Evolutionary conservation across 108 stramenopile species (phyloP).

Genomic region (Nannochloropsis gaditana): DNA sequence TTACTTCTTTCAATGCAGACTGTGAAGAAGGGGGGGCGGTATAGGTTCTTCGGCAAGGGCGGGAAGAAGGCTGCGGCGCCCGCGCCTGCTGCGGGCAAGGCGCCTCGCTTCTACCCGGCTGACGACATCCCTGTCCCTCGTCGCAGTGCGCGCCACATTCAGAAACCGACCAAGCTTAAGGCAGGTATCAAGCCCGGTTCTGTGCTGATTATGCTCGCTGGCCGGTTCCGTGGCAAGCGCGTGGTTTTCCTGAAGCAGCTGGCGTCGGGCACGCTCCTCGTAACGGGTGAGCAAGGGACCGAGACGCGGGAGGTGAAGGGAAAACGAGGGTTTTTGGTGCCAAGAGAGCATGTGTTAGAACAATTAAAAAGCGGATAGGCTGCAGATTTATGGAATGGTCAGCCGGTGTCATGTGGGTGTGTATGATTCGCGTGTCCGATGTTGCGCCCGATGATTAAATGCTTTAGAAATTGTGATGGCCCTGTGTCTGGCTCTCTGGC

Average conservation of each 20-base stretch:
- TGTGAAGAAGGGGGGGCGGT: neutral
- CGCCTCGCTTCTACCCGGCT: slow-evolving; percentile 69
- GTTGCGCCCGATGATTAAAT: too few species aligned
- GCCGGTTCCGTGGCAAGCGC: slow-evolving; percentile 98
- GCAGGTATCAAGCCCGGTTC: slow-evolving; percentile 93
- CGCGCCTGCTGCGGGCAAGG: neutral
- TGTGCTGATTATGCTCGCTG: slow-evolving; percentile 93
- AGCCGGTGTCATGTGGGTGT: too few species aligned
- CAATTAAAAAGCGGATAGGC: too few species aligned
- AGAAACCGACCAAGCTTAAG: slow-evolving; percentile 77
- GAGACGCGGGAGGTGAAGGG: too few species aligned
- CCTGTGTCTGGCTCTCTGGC: too few species aligned
- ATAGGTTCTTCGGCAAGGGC: slow-evolving; percentile 14
- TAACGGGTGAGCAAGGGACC: slow-evolving; percentile 60
- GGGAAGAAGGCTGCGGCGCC: neutral
- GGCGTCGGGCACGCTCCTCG: slow-evolving; percentile 89
- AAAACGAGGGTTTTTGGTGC: too few species aligned
- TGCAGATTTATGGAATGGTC: too few species aligned
- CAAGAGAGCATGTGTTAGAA: too few species aligned
- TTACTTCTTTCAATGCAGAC: neutral
- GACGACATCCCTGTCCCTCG: slow-evolving; percentile 77
- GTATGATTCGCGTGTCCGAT: too few species aligned
- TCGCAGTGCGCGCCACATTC: slow-evolving; percentile 60
- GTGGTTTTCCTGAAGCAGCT: slow-evolving; percentile 94
- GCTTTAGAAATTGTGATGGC: too few species aligned